These are phyloP conservation scores for Mortierella sp. DNA, from an alignment of 371 early-diverging fungal species.

Conservation along the genomic window DNA sequence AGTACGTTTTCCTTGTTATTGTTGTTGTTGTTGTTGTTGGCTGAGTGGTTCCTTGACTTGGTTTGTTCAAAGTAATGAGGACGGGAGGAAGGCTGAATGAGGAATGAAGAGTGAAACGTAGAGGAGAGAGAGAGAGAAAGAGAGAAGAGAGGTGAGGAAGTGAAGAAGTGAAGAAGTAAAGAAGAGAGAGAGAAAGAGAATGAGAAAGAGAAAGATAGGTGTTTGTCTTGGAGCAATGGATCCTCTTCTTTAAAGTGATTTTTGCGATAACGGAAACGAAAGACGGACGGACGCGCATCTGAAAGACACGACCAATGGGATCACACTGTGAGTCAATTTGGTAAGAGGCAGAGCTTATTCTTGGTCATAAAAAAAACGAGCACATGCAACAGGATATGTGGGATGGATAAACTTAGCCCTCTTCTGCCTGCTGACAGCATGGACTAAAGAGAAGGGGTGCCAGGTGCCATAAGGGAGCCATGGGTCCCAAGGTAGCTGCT, in stretches of 20 bases:
- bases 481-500: too few species aligned
- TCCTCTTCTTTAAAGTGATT: too few species aligned
- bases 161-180: neutral
- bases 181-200: neutral
- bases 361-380: neutral
- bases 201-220: neutral
- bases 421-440: too few species aligned
- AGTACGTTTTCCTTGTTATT: neutral
- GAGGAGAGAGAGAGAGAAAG: neutral
- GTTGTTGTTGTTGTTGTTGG: neutral
- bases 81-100: neutral
- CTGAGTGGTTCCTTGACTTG: neutral
- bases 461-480: too few species aligned
- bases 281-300: constrained; percentile 1
- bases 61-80: neutral
- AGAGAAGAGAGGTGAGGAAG: neutral
- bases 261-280: neutral
- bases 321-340: neutral
- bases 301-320: neutral
- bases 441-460: too few species aligned
- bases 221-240: neutral
- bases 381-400: too few species aligned
- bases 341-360: neutral
- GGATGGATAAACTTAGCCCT: too few species aligned
- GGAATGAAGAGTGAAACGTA: neutral